Base-by-base conservation (phyloP, 2,329 filamentous ascomycete species). In the Fusarium abutilonis region DNA sequence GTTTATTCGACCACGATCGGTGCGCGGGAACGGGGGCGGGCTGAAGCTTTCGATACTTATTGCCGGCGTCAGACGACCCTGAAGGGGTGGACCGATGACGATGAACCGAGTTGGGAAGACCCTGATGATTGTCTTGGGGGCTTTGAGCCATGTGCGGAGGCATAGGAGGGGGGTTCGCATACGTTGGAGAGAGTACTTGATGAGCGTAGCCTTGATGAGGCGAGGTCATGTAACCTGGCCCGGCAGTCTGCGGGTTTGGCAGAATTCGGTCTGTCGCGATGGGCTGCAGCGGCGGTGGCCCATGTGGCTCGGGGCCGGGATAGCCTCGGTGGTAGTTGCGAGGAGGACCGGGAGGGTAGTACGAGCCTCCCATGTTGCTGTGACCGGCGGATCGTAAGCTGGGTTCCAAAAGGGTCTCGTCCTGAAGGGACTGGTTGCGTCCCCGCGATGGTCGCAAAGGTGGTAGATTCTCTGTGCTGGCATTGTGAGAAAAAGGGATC, bases 11-110 rank as follows among this genome's bases (percentile, higher is more conserved):
- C 71, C 79, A 81, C 57, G 78, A 78, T 39, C 79, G 77, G 68
- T 84, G 83, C 28, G 82, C 77, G 7, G 83, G 80, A 21, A 84
- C 78, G 1, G 84, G 84, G 0, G 84, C 84, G 9, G 84, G 84
- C 59, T 86, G 83, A 35, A 87, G 80, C 72, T 85, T 86, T 41
- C 84, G 79, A 67, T 85, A 86, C 66, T 84, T 84, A 21, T 72
- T 75, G 23, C 73, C 72, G 6, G 74, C 76, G 54, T 77, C 74
- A 45, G 74, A 75, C 11, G 75, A 76, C 10, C 73, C 73, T n/a
- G 76, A 77, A 45, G 73, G 73, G 29, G 76, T 76, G 28, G 75
- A 77, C 43, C 75, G 72, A 53, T 77, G 75, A 40, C 73, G 74
- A 57, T 76, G 73, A 29, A 65, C 61, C 29, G 72, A 72, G 48